These are phyloP conservation scores for Mucuna pruriens DNA, from an alignment of 306 rosid species.

Conservation along the genomic window DNA sequence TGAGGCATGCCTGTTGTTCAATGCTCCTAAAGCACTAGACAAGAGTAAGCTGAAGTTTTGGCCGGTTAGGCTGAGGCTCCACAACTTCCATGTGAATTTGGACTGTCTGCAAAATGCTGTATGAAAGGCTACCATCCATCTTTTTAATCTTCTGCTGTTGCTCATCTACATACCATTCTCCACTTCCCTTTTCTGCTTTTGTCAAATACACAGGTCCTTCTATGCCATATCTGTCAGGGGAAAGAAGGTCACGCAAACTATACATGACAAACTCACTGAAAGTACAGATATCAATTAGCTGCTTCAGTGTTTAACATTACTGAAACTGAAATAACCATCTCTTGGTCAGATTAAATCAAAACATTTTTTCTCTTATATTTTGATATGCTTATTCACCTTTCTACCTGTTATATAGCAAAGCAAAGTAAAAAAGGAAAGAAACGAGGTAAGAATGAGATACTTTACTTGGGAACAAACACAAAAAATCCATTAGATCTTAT, in stretches of 20 bases:
- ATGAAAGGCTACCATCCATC: conserved; percentile 84
- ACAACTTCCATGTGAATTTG: conserved; percentile 90
- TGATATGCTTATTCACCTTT: neutral
- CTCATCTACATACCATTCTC: conserved; percentile 92
- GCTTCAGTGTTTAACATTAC: conserved; percentile 10
- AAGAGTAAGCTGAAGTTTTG: conserved; percentile 86
- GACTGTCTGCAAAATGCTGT: conserved; percentile 69
- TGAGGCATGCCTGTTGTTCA: neutral
- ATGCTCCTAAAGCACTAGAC: conserved; percentile 40
- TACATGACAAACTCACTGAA: conserved; percentile 21
- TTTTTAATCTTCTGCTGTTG: conserved; percentile 83
- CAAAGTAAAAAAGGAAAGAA: neutral
- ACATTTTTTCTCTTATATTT: neutral
- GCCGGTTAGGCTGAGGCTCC: conserved; percentile 92
- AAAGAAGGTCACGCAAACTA: neutral
- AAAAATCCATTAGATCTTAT: conserved; percentile 94
- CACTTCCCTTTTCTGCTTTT: conserved; percentile 75
- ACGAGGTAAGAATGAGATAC: conserved; percentile 37
- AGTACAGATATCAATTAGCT: neutral
- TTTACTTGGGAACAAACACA: conserved; percentile 95
- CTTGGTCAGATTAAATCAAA: neutral
- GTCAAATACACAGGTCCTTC: conserved; percentile 92
- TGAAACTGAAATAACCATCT: conserved; percentile 7
- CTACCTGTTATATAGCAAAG: neutral
- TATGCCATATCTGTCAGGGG: conserved; percentile 71